These are phyloP conservation scores for Cladosporium sp. DNA, from an alignment of 2,329 filamentous ascomycete species.

Conservation along the genomic window DNA sequence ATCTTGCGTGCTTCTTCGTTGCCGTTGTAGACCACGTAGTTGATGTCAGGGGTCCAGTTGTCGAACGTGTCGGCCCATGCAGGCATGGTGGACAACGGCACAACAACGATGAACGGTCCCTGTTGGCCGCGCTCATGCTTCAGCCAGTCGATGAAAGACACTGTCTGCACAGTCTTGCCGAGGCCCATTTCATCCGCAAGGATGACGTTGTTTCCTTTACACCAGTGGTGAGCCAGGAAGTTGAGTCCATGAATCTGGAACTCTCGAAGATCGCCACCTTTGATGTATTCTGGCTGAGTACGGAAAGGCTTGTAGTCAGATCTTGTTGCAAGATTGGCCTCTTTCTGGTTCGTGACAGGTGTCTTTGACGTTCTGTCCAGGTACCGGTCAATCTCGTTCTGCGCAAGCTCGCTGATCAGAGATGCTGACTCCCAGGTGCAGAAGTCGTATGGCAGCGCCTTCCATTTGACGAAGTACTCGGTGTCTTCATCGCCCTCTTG, in stretches of 20 bases:
- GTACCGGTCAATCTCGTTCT: slow-evolving; percentile 88
- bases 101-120: slow-evolving; percentile 95
- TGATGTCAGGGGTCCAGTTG: slow-evolving; percentile 90
- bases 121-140: slow-evolving; percentile 86
- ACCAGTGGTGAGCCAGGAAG: slow-evolving; percentile 96
- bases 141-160: slow-evolving; percentile 95
- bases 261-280: slow-evolving; percentile 78
- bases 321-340: slow-evolving; percentile 74
- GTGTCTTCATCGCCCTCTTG: slow-evolving; percentile 75
- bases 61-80: slow-evolving; percentile 99
- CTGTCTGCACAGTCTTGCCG: slow-evolving; percentile 96
- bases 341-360: slow-evolving; percentile 75
- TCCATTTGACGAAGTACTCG: slow-evolving; percentile 93
- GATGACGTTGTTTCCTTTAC: slow-evolving; percentile 89
- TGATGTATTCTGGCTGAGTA: slow-evolving; percentile 81
- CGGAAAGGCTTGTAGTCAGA: slow-evolving; percentile 70
- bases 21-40: slow-evolving; percentile 95
- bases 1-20: slow-evolving; percentile 82
- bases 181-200: slow-evolving; percentile 98
- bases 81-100: slow-evolving; percentile 93
- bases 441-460: slow-evolving; percentile 81
- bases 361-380: slow-evolving; percentile 79
- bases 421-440: slow-evolving; percentile 89
- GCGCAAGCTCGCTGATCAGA: slow-evolving; percentile 74
- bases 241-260: slow-evolving; percentile 95